Base-by-base conservation (phyloP, 345 rosid species). In the Anacardium occidentale region DNA sequence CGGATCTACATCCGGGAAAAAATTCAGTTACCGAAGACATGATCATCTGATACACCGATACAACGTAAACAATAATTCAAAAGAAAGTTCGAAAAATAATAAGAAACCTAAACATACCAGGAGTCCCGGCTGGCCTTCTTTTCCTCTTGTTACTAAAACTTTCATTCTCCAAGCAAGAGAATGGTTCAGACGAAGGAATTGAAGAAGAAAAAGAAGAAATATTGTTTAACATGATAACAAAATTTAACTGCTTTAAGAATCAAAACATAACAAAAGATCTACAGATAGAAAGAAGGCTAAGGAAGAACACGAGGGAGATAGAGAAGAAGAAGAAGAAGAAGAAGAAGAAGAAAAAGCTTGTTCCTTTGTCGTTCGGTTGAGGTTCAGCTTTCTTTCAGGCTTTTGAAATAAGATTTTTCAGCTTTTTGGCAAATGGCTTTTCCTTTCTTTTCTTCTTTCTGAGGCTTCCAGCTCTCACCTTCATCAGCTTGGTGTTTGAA, bases 111-210 rank as follows among this genome's bases (percentile, higher is more conserved):
- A 15, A 47, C 2, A 24, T 78, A 93, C 98, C 98, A 81, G 98
- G 98, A 62, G 98, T 91, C 37, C 98, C 98, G 42, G 98, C 97
- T 0, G 97, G 96, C 70, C 97, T 81, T 53, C 98, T 73, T 80
- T 88, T 91, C 67, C 93, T 83, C 82, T 29, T 29, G 32, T 91
- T 93, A 70, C 79, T 78, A 82, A 32, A 76, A 42, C 6, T 73
- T 10, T 79, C 85, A 74, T 70, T 80, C 44, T 79, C 89, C 25
- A 75, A 53, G 83, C 79, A 81, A 13, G 82, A 76, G 70, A 82
- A 75, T 52, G 83, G 84, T 63, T 85, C 88, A 9, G 83, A 74
- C 51, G 80, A 76, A 48, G 84, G 84, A 24, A 71, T 17, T 29
- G 65, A 14, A 17, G 32, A 29, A 29, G 32, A 29, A 29, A 3